A percentile compares a stretch with the other conserved stretches of the same genome.
Evolutionary conservation across 1,284 basidiomycete species (phyloP).

Genomic region (Rhodotorula sp.): DNA sequence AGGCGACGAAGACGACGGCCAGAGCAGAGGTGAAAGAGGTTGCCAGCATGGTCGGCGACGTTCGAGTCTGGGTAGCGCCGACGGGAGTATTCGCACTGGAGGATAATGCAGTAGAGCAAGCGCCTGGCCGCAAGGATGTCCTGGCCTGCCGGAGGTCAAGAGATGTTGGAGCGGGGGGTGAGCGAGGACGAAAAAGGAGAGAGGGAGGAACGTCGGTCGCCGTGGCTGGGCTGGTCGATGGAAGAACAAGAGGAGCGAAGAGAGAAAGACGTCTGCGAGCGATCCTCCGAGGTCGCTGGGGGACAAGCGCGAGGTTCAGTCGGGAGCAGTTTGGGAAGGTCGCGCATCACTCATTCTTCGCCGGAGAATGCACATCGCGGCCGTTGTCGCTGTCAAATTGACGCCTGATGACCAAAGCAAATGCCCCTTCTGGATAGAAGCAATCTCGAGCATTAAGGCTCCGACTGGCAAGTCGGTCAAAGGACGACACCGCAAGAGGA

Average conservation of each 20-base stretch:
- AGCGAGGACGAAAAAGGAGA: background rate
- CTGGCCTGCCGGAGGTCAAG: conserved; percentile 2
- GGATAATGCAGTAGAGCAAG: background rate
- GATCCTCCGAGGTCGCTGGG: background rate
- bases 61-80: too few relatives aligned
- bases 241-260: background rate
- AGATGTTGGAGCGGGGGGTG: background rate
- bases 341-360: background rate
- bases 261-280: background rate
- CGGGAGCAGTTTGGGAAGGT: conserved; percentile 1
- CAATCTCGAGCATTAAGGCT: background rate
- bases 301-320: background rate
- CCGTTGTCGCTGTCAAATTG: background rate
- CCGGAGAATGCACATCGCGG: background rate
- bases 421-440: background rate
- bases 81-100: background rate
- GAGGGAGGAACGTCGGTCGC: background rate
- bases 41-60: conserved; percentile 7
- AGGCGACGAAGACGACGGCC: conserved; percentile 20
- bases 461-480: background rate
- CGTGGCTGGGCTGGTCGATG: background rate
- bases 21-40: conserved; percentile 16
- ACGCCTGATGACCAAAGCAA: background rate
- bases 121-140: background rate
- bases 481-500: background rate